Evolutionary conservation across 306 rosid species (phyloP), one percentile per base, ranked within the genome.

Genomic region (Morella rubra): DNA sequence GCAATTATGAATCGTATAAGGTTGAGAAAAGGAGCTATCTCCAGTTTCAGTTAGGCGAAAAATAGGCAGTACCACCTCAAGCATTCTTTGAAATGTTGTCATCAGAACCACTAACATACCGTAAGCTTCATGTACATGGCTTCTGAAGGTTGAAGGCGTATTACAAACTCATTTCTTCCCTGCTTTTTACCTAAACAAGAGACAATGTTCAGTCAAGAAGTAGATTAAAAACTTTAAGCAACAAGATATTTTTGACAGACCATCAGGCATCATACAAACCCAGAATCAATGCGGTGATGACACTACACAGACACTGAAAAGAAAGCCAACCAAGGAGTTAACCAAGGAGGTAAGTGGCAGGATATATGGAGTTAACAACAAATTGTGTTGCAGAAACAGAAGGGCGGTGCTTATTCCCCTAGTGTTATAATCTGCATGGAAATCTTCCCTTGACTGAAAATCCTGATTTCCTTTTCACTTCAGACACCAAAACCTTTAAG

Each of bases 81-180:
- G 74, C 61, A 85, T 66, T 32, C 37, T 32, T 32, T 32, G 37
- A 32, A 32, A 32, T 32, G 37, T 32, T 44, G 56, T 46, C 72
- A 68, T 65, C 55, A 67, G 78, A 72, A 84, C 68, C 67, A 77
- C 54, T 73, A 55, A 45, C 81, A 8, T 84, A 92, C 97, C 79
- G 91, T 89, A 47, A 92, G 89, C 87, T 92, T 92, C 97, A 92
- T 92, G 87, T 92, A 92, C 76, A 92, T 92, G 76, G 97, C 93
- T 83, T 90, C 97, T 62, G 82, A 82, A 77, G 97, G 97, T 69
- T 92, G 97, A 72, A 92, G 81, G 70, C 96, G 92, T 69, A 92
- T 92, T 32, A 92, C 97, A 76, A 90, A 89, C 90, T 92, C 97
- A 77, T 92, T 92, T 79, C 97, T 92, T 61, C 97, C 99, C 79